These are phyloP conservation scores for Pterocarpus macrocarpus DNA, from an alignment of 306 rosid species.

Conservation along the genomic window DNA sequence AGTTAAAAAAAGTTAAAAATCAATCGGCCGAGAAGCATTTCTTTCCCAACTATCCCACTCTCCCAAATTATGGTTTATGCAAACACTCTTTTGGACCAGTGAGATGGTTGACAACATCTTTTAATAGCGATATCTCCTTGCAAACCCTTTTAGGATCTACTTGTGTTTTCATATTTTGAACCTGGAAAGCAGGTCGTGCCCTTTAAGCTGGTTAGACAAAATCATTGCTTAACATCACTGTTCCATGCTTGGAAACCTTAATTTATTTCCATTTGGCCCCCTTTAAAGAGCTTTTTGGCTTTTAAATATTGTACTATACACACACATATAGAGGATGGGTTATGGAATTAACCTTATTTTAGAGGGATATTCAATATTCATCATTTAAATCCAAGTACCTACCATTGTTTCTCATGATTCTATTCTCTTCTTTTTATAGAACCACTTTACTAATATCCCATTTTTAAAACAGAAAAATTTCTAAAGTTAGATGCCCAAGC, in stretches of 20 bases:
- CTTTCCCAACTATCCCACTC: constrained; percentile 34
- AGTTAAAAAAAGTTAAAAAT: neutral
- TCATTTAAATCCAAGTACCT: constrained; percentile 48
- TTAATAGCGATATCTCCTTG: constrained; percentile 27
- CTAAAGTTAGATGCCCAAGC: constrained; percentile 33
- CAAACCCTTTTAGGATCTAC: constrained; percentile 5
- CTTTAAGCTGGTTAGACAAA: constrained; percentile 45
- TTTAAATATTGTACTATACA: constrained; percentile 38
- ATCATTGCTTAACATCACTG: constrained; percentile 51
- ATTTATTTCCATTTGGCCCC: constrained; percentile 35
- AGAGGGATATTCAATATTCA: constrained; percentile 17
- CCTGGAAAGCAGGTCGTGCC: constrained; percentile 37
- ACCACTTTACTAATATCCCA: constrained; percentile 42
- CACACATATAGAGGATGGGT: neutral
- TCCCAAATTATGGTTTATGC: constrained; percentile 45
- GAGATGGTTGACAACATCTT: constrained; percentile 35
- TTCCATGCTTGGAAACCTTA: constrained; percentile 52
- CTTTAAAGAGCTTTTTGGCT: constrained; percentile 26
- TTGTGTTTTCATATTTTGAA: constrained; percentile 45
- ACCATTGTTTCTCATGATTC: constrained; percentile 52
- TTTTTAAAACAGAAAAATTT: constrained; percentile 11
- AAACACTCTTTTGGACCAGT: constrained; percentile 34
- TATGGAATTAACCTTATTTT: constrained; percentile 31
- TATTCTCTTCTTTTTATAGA: constrained; percentile 51
- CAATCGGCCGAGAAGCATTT: constrained; percentile 17